These are phyloP conservation scores for Lentinula novae-zelandiae DNA, from an alignment of 1,284 basidiomycete species.

Conservation along the genomic window DNA sequence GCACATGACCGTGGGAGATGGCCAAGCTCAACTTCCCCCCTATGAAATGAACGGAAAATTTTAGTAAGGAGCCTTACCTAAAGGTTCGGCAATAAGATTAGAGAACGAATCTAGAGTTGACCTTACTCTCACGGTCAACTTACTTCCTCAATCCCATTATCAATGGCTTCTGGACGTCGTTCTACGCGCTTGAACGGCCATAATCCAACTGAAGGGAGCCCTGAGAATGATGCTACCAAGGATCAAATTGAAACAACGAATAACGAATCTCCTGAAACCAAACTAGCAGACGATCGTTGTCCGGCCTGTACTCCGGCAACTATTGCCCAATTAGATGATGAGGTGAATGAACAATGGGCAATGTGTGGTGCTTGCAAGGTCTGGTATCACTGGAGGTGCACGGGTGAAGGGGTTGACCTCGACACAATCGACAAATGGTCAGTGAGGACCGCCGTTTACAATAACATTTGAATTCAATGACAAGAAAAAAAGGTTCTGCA, in stretches of 20 bases:
- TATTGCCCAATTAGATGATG: conserved; percentile 21
- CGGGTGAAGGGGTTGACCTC: conserved; percentile 61
- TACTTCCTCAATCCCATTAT: background rate
- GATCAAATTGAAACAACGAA: background rate
- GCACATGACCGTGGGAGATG: too few species aligned
- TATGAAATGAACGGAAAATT: too few species aligned
- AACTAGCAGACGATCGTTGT: conserved; percentile 22
- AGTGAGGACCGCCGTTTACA: conserved; percentile 10
- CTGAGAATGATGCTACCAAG: background rate
- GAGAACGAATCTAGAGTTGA: background rate
- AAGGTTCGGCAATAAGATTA: too few species aligned
- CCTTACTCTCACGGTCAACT: background rate
- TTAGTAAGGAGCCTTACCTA: too few species aligned
- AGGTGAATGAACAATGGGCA: conserved; percentile 67
- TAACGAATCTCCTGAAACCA: conserved; percentile 1
- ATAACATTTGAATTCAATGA: background rate
- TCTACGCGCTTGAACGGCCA: background rate
- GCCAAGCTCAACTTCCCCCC: too few species aligned
- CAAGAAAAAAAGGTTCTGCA: conserved; percentile 63
- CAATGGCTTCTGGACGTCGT: conserved; percentile 6
- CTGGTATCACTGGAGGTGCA: conserved; percentile 83
- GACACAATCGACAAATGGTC: conserved; percentile 51
- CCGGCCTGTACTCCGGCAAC: conserved; percentile 36
- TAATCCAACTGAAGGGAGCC: background rate
- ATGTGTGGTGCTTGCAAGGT: conserved; percentile 72